A percentile compares a stretch with the other conserved stretches of the same genome.
Conservation (phyloP, 495 filamentous ascomycete species). For the Emericellopsis terricola region DNA sequence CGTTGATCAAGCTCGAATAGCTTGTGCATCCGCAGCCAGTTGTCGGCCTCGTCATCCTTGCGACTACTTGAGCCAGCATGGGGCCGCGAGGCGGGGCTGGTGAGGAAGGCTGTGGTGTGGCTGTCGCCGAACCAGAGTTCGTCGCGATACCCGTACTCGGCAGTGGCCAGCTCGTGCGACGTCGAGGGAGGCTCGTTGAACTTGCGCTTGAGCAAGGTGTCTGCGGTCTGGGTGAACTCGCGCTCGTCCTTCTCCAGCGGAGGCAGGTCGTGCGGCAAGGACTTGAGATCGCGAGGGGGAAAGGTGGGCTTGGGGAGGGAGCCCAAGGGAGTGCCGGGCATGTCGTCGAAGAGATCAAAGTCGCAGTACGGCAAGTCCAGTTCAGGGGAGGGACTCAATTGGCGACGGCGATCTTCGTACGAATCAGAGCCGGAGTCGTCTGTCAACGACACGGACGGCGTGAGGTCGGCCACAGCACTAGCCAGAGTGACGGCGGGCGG, state of each 20-base stretch:
- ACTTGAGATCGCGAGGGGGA: slow-evolving; percentile 18
- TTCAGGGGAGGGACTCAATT: slow-evolving; percentile 78
- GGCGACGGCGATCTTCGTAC: slow-evolving; percentile 51
- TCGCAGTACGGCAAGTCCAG: slow-evolving; percentile 81
- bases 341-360: slow-evolving; percentile 49
- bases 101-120: slow-evolving; percentile 17
- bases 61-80: slow-evolving; percentile 27
- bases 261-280: slow-evolving; percentile 52
- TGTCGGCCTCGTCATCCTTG: slow-evolving; percentile 29
- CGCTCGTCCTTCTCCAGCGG: slow-evolving; percentile 89
- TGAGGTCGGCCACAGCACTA: slow-evolving; percentile 29
- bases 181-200: slow-evolving; percentile 26
- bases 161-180: slow-evolving; percentile 12
- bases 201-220: slow-evolving; percentile 63
- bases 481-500: slow-evolving; percentile 30
- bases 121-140: slow-evolving; percentile 32
- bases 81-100: slow-evolving; percentile 25
- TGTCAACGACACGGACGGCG: slow-evolving; percentile 52
- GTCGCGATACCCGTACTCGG: slow-evolving; percentile 32
- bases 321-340: slow-evolving; percentile 33
- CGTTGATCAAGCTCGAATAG: slow-evolving; percentile 40
- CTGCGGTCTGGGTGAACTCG: slow-evolving; percentile 90
- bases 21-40: slow-evolving; percentile 31
- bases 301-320: slow-evolving; percentile 35
- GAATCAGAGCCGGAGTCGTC: slow-evolving; percentile 50